phyloP scores from a whole-genome alignment of 805 yeast species.

The Saturnispora diversa region DNA sequence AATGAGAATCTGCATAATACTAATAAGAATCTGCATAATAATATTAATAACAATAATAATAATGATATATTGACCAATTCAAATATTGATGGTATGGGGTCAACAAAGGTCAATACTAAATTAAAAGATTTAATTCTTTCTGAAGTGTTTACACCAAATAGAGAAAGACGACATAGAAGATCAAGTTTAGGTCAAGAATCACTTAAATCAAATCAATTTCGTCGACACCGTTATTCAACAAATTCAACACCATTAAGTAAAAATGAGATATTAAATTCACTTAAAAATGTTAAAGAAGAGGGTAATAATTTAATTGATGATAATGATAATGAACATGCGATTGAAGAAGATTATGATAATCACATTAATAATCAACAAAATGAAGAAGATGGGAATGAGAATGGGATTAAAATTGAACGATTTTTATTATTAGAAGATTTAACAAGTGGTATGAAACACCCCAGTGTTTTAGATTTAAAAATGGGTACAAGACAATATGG shows the following conservation, averaged over 20 bases:
- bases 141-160: constrained; percentile 59
- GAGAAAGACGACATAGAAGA: constrained; percentile 13
- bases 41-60: background rate
- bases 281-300: constrained; percentile 2
- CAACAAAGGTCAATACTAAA: constrained; percentile 64
- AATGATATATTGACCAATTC: no score
- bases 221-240: constrained; percentile 26
- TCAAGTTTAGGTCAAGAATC: constrained; percentile 9
- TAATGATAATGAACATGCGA: constrained; percentile 11
- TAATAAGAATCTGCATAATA: background rate
- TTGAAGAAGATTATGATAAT: constrained; percentile 15
- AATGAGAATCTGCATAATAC: background rate
- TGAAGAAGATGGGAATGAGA: constrained; percentile 3
- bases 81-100: no score
- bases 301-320: background rate
- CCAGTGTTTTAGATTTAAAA: constrained; percentile 89
- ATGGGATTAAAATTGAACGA: constrained; percentile 53
- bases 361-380: background rate
- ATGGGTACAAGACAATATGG: constrained; percentile 99
- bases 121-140: constrained; percentile 61
- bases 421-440: constrained; percentile 86
- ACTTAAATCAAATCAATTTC: constrained; percentile 10
- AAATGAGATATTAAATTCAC: constrained; percentile 16
- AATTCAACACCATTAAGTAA: constrained; percentile 16
- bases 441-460: constrained; percentile 70